A percentile compares a stretch with the other conserved stretches of the same genome.
phyloP scores from a whole-genome alignment of 2,329 filamentous ascomycete genomes.

The Exophiala aquamarina region DNA sequence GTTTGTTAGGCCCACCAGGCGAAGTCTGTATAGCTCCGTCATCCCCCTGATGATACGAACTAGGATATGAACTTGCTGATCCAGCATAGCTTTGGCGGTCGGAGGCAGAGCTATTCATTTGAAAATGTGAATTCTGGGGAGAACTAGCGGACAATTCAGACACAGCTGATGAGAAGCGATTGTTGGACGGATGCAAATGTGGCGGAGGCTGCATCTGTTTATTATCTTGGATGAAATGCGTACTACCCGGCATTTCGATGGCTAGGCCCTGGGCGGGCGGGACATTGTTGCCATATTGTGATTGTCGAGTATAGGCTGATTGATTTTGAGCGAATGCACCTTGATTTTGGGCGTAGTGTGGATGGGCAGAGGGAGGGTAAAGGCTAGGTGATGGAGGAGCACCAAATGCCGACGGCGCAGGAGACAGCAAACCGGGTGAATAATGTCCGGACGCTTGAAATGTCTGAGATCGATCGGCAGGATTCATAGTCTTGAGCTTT shows the following conservation, averaged over 20 bases:
- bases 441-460: slow-evolving; percentile 18
- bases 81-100: slow-evolving; percentile 22
- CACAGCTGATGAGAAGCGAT: slow-evolving; percentile 16
- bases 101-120: slow-evolving; percentile 12
- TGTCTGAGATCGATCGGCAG: slow-evolving; percentile 20
- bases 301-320: slow-evolving; percentile 17
- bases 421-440: slow-evolving; percentile 18
- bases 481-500: slow-evolving; percentile 24
- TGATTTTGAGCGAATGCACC: slow-evolving; percentile 4
- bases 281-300: slow-evolving; percentile 9
- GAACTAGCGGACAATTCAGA: slow-evolving; percentile 21
- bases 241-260: slow-evolving; percentile 28
- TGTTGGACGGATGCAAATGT: slow-evolving; percentile 9
- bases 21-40: slow-evolving; percentile 6
- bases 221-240: slow-evolving; percentile 8
- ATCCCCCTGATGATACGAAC: slow-evolving; percentile 11
- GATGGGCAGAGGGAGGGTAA: slow-evolving; percentile 2
- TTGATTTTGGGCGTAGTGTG: slow-evolving; percentile 2
- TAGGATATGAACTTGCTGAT: slow-evolving; percentile 20
- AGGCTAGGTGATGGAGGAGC: slow-evolving; percentile 8
- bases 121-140: slow-evolving; percentile 16
- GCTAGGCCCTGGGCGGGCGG: slow-evolving; percentile 21
- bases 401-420: slow-evolving; percentile 7
- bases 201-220: slow-evolving; percentile 4
- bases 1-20: slow-evolving; percentile 19